Evolutionary conservation across 768 basidiomycete species (phyloP), one percentile per base, ranked within the genome.

Genomic region (Hypholoma sublateritium): DNA sequence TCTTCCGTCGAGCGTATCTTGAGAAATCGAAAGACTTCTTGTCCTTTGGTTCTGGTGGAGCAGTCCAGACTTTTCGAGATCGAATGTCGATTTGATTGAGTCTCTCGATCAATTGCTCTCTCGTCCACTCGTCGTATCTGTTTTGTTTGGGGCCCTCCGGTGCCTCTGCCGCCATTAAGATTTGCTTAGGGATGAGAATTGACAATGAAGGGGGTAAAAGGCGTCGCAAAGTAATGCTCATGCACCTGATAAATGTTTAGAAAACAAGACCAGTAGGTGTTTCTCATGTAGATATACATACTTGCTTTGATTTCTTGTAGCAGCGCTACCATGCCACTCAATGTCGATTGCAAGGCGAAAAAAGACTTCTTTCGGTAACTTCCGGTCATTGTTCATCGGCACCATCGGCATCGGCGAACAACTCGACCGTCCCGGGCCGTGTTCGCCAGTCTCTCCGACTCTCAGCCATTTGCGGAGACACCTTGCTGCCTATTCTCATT

Each of bases 1-100:
- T 93, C 74, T 98, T 98, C 51, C 91, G 88, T 36, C 80, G 79
- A 6, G 91, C 83, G 66, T 93, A 80, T 4, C 80, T 74, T 19
- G 81, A 69, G 70, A 93, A 91, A 58, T 85, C 72, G 68, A 93
- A 92, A 50, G 65, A 66, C 34, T 65, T 72, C 35, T 43, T 59
- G 48, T 61, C 50, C 67, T 66, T 24, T 52, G 66, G 32, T 55
- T 69, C 43, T 50, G 64, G 63, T 32, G 25, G 39, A 34, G n/a
- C 39, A 63, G 48, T 49, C 48, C 28, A 24, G 16, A 28, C 14
- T 17, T 62, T 51, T 6, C 9, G 53, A 17, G 70, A 46, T 53
- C 57, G 43, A n/a, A 65, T 62, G 53, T 91, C 88, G 45, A 91
- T 77, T 42, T 82, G 73, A 19, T 71, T 71, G 17, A 95, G 69